These are phyloP conservation scores for Calycina herbarum DNA, from an alignment of 2,329 filamentous ascomycete species.

Conservation along the genomic window DNA sequence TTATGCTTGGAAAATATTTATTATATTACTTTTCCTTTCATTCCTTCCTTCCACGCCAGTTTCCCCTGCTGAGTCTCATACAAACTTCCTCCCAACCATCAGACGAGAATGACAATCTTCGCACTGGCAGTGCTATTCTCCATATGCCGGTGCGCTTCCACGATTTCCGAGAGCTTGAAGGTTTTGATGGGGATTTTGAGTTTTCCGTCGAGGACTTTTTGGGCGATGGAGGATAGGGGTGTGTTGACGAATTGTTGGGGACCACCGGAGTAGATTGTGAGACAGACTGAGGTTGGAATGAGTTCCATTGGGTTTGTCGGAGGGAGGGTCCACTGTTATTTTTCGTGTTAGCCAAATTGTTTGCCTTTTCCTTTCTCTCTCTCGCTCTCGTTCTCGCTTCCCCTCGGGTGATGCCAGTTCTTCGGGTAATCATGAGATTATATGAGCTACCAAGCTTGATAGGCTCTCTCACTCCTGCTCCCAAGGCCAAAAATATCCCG, in stretches of 20 bases:
- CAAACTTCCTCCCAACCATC: background rate
- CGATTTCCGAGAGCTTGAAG: slow-evolving; percentile 47
- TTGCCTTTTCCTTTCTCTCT: background rate
- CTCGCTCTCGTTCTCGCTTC: background rate
- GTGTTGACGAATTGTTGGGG: slow-evolving; percentile 43
- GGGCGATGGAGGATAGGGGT: slow-evolving; percentile 42
- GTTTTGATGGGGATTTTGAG: slow-evolving; percentile 44
- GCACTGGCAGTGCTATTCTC: slow-evolving; percentile 46
- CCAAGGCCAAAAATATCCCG: too few relatives aligned
- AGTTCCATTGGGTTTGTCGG: slow-evolving; percentile 45
- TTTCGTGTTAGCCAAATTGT: background rate
- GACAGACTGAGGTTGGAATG: slow-evolving; percentile 42
- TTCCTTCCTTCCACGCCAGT: too few relatives aligned
- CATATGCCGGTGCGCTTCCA: slow-evolving; percentile 47
- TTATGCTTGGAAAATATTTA: too few relatives aligned
- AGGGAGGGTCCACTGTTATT: slow-evolving; percentile 39
- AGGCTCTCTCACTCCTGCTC: too few relatives aligned
- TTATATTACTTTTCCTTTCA: too few relatives aligned
- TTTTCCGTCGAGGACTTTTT: slow-evolving; percentile 41
- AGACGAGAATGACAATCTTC: slow-evolving; percentile 44
- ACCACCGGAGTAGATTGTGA: slow-evolving; percentile 45
- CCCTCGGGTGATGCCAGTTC: too few relatives aligned
- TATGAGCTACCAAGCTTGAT: too few relatives aligned
- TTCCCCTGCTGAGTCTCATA: too few relatives aligned
- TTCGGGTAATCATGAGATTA: background rate